phyloP scores from a whole-genome alignment of 495 filamentous ascomycete genomes.

The Talaromyces wortmannii region DNA sequence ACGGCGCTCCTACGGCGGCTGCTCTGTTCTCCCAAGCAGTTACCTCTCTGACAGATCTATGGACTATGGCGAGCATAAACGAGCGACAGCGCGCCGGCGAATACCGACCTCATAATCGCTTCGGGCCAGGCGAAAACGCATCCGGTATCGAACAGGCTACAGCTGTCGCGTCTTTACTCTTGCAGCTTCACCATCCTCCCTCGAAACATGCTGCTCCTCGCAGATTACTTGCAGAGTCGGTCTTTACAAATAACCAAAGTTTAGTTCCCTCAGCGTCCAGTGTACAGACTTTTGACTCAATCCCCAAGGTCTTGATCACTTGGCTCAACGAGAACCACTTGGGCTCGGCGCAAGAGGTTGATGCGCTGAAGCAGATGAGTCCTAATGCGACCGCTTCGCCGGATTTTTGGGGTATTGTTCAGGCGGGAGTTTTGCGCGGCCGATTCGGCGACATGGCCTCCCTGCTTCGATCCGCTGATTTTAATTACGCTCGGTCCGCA shows the following conservation, averaged over 20 bases:
- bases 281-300: conserved; percentile 35
- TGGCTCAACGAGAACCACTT: conserved; percentile 71
- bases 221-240: neutral
- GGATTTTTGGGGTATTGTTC: conserved; percentile 75
- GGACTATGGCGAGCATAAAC: conserved; percentile 40
- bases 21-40: conserved; percentile 47
- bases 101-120: conserved; percentile 42
- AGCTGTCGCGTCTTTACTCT: conserved; percentile 62
- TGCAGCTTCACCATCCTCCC: conserved; percentile 69
- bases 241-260: conserved; percentile 18
- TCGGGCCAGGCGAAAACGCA: conserved; percentile 57
- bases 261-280: conserved; percentile 24
- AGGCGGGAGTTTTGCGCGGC: conserved; percentile 61
- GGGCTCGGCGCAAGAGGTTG: conserved; percentile 50
- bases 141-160: conserved; percentile 61
- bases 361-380: conserved; percentile 49
- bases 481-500: conserved; percentile 59
- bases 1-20: conserved; percentile 47
- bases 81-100: conserved; percentile 29
- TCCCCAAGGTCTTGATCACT: conserved; percentile 68
- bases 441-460: conserved; percentile 53
- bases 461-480: conserved; percentile 64
- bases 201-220: conserved; percentile 2
- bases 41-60: conserved; percentile 48
- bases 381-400: conserved; percentile 67